Conservation (phyloP, 2,329 filamentous ascomycete species). For the Coniochaeta sp. region DNA sequence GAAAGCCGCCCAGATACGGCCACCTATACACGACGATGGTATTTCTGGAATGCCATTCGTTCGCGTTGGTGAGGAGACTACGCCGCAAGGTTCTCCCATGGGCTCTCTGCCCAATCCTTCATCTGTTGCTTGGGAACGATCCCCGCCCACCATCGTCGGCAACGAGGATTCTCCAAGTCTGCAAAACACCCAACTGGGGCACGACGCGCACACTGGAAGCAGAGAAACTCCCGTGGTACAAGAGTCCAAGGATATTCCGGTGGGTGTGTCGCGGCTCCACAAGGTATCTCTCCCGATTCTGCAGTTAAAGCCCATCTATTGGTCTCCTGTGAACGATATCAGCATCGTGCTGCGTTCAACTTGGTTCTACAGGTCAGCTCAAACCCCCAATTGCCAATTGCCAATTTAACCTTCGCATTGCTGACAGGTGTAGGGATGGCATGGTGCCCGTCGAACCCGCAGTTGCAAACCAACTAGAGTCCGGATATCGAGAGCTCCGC, state of each 20-base stretch:
- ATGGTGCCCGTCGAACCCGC: slow-evolving; percentile 83
- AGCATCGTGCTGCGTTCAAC: slow-evolving; percentile 77
- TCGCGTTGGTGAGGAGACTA: slow-evolving; percentile 31
- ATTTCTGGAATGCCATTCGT: slow-evolving; percentile 49
- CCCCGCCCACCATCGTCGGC: neutral
- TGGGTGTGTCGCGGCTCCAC: slow-evolving; percentile 85
- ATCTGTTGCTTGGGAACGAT: neutral
- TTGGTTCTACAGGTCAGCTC: slow-evolving; percentile 96
- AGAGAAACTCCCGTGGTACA: neutral
- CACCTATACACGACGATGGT: slow-evolving; percentile 34
- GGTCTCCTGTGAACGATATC: slow-evolving; percentile 88
- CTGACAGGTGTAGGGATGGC: slow-evolving; percentile 49
- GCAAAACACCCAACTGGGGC: slow-evolving; percentile 13
- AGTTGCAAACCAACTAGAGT: slow-evolving; percentile 86
- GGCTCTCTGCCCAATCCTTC: slow-evolving; percentile 18
- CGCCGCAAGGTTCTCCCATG: slow-evolving; percentile 17
- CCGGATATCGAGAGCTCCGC: slow-evolving; percentile 78
- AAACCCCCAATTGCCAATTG: too few relatives aligned
- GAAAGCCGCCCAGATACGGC: slow-evolving; percentile 14
- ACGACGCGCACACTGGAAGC: slow-evolving; percentile 7
- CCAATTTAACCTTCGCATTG: too few relatives aligned
- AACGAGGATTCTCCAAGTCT: neutral
- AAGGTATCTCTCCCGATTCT: slow-evolving; percentile 76
- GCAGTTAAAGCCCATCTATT: slow-evolving; percentile 95
- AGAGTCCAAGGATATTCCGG: slow-evolving; percentile 56